phyloP scores from a whole-genome alignment of 1,139 yeast genomes.

The Hansenula sp. region DNA sequence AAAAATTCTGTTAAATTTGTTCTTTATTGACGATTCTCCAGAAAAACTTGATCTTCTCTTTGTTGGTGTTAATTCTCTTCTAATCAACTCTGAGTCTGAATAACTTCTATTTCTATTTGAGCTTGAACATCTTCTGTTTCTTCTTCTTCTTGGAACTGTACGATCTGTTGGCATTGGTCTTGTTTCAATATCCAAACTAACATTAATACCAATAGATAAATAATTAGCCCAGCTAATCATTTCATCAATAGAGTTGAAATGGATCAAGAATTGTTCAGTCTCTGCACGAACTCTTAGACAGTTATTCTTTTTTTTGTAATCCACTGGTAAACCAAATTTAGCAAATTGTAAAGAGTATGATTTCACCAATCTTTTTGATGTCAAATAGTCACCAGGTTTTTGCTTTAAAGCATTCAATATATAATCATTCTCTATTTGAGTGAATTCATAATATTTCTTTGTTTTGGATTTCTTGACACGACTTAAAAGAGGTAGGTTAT shows the following conservation, averaged over 20 bases:
- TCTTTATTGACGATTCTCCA: constrained; percentile 8
- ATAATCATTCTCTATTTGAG: constrained; percentile 26
- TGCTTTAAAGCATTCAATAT: constrained; percentile 24
- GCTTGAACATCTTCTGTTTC: constrained; percentile 31
- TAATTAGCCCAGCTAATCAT: constrained; percentile 65
- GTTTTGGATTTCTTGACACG: constrained; percentile 13
- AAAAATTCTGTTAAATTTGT: constrained; percentile 14
- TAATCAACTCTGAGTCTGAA: constrained; percentile 17
- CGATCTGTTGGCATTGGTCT: constrained; percentile 64
- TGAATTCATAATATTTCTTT: constrained; percentile 18
- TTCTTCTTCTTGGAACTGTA: constrained; percentile 69
- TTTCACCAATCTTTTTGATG: constrained; percentile 34
- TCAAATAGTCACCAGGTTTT: constrained; percentile 27
- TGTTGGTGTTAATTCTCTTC: constrained; percentile 19
- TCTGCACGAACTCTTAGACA: constrained; percentile 62
- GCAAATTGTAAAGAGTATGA: constrained; percentile 69
- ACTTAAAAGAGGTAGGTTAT: constrained; percentile 20
- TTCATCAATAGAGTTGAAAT: constrained; percentile 50
- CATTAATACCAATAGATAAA: constrained; percentile 56
- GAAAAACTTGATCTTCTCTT: constrained; percentile 19
- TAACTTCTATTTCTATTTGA: constrained; percentile 19
- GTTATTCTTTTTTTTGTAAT: constrained; percentile 38
- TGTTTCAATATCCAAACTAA: constrained; percentile 54
- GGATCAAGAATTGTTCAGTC: constrained; percentile 60
- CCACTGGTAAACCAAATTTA: constrained; percentile 65